These are phyloP conservation scores for Ehretia macrophylla DNA, from an alignment of 257 asterid genomes.

Conservation along the genomic window DNA sequence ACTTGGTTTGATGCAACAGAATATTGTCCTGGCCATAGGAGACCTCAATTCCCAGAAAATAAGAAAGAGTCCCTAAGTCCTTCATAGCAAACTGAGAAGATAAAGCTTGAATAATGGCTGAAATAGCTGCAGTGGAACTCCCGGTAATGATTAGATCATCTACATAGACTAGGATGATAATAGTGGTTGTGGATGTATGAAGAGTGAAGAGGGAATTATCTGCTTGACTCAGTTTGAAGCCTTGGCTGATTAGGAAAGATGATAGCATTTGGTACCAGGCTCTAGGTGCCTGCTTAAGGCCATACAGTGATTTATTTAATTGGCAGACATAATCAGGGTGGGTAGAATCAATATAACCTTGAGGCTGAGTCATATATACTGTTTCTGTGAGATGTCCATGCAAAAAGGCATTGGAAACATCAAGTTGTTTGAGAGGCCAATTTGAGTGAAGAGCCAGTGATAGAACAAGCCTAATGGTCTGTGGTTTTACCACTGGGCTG, in stretches of 20 bases:
- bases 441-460: neutral
- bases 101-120: no score
- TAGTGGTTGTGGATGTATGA: no score
- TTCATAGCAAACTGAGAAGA: no score
- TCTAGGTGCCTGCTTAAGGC: neutral
- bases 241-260: neutral
- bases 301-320: neutral
- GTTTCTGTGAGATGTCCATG: neutral
- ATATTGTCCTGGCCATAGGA: no score
- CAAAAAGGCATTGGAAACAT: slow-evolving; percentile 3
- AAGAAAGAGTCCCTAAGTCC: no score
- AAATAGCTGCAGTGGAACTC: no score
- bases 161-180: no score
- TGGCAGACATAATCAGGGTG: neutral
- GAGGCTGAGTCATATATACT: neutral
- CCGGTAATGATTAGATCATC: no score
- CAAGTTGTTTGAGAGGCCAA: neutral
- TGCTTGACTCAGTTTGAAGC: neutral
- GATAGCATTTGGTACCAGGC: neutral
- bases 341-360: neutral
- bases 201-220: neutral
- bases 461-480: neutral
- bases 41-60: no score
- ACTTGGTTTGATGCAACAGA: no score
- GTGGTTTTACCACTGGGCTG: neutral